Percentiles rank a stretch among this genome's conserved stretches.
Conservation (phyloP, 108 stramenopile species). For the Nannochloropsis salina region DNA sequence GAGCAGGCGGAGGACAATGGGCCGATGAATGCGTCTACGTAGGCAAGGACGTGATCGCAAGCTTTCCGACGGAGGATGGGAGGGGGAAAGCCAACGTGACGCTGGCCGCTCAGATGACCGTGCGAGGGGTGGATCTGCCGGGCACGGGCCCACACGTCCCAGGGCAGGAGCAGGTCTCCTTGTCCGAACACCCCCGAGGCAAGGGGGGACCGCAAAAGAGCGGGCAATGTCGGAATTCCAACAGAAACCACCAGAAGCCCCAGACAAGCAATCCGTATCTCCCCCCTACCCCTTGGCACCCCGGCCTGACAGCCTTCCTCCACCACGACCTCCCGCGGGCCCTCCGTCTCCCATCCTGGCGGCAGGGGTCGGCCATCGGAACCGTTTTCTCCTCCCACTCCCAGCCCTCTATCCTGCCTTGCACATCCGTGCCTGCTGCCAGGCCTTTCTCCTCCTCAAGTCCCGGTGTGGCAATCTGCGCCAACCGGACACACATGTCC, state of each 20-base stretch:
- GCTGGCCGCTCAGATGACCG: slow-evolving; percentile 27
- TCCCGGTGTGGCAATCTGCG: background rate
- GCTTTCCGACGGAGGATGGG: slow-evolving; percentile 21
- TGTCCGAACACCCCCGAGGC: background rate
- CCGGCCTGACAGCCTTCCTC: background rate
- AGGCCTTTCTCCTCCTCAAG: background rate
- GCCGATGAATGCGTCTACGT: slow-evolving; percentile 14
- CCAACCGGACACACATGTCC: slow-evolving; percentile 38
- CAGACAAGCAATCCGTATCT: background rate
- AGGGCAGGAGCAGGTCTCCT: background rate
- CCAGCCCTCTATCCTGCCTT: background rate
- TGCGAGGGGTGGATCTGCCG: slow-evolving; percentile 18
- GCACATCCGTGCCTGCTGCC: background rate
- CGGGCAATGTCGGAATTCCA: background rate
- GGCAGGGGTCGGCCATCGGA: background rate
- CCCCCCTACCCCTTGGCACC: background rate
- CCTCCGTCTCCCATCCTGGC: background rate
- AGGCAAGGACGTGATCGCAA: slow-evolving; percentile 19
- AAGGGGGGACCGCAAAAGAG: background rate
- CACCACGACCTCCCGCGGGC: background rate
- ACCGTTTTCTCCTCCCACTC: background rate
- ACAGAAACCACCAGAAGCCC: slow-evolving; percentile 16
- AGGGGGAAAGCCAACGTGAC: slow-evolving; percentile 21
- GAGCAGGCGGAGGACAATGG: background rate
- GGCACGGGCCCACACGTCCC: background rate